phyloP scores from a whole-genome alignment of 257 asterid genomes.

The Fraxinus excelsior region DNA sequence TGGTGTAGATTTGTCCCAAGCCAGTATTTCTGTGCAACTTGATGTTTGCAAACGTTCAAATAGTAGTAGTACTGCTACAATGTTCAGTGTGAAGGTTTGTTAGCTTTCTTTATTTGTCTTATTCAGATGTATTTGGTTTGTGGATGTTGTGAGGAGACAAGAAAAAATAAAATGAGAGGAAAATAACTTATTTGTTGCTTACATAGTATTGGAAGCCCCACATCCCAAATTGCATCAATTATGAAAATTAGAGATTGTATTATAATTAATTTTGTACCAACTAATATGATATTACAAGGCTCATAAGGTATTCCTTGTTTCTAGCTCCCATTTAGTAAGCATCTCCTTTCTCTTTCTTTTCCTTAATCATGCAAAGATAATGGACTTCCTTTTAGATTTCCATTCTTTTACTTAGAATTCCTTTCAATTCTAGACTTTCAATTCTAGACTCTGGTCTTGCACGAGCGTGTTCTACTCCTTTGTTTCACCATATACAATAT shows the following conservation, averaged over 20 bases:
- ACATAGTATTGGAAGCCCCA: background rate
- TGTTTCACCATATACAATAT: background rate
- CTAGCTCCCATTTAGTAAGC: background rate
- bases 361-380: background rate
- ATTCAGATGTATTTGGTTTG: background rate
- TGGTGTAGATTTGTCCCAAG: slow-evolving; percentile 65
- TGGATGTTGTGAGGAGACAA: background rate
- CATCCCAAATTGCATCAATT: background rate
- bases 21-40: slow-evolving; percentile 63
- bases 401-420: background rate
- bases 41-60: slow-evolving; percentile 49
- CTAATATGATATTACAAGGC: no score
- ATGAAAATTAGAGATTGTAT: background rate
- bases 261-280: background rate
- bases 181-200: slow-evolving; percentile 9
- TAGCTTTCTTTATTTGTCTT: background rate
- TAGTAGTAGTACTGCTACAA: slow-evolving; percentile 26
- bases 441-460: background rate
- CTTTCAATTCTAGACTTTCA: background rate
- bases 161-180: background rate
- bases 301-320: no score
- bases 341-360: background rate
- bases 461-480: background rate
- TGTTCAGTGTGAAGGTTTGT: slow-evolving; percentile 33
- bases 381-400: background rate